Percentiles rank a stretch among this genome's conserved stretches.
phyloP scores from a whole-genome alignment of 148 eudicot genomes.

The Chenopodium quinoa region DNA sequence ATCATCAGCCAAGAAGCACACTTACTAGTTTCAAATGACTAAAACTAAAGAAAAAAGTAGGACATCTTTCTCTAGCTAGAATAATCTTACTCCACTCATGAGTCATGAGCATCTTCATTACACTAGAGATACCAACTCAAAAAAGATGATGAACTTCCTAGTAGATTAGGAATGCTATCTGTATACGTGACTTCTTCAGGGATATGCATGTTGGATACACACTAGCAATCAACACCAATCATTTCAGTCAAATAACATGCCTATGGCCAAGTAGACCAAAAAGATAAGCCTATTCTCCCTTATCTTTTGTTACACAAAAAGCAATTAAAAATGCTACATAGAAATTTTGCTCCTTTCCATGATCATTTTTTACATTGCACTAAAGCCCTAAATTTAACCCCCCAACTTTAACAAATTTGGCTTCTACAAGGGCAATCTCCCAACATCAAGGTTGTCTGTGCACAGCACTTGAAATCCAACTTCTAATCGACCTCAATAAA shows the following conservation, averaged over 20 bases:
- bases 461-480: background rate
- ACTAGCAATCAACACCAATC: background rate
- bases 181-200: background rate
- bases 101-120: background rate
- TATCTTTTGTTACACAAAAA: background rate
- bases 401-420: background rate
- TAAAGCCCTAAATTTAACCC: background rate
- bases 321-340: background rate
- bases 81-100: background rate
- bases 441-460: background rate
- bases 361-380: background rate
- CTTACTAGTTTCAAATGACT: background rate
- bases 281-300: background rate
- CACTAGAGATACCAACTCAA: background rate
- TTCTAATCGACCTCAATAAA: background rate
- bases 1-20: background rate
- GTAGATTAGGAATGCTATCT: background rate
- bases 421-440: background rate
- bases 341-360: background rate
- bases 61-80: background rate
- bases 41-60: background rate
- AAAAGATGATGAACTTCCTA: background rate
- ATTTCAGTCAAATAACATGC: background rate
- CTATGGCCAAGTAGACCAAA: background rate
- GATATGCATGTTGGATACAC: background rate